phyloP scores from a whole-genome alignment of 768 basidiomycete species.

The Albatrellus ellisii region DNA sequence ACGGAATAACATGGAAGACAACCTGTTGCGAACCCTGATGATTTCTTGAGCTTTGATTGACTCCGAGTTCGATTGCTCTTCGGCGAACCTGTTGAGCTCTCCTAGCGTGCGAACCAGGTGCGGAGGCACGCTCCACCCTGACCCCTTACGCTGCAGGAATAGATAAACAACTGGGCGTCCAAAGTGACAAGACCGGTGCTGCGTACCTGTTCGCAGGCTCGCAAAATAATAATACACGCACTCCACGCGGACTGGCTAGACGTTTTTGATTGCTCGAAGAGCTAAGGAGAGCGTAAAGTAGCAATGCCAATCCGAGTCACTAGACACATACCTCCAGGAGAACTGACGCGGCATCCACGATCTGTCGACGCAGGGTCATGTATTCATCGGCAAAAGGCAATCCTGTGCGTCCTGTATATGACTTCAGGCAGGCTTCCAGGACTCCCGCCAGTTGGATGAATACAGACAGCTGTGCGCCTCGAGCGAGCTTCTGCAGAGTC shows the following conservation, averaged over 20 bases:
- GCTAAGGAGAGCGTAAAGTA: conserved; percentile 13
- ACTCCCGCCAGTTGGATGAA: conserved; percentile 33
- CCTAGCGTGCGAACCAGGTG: conserved; percentile 5
- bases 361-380: conserved; percentile 34
- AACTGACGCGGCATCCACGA: conserved; percentile 36
- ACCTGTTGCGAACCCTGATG: conserved; percentile 11
- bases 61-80: conserved; percentile 3
- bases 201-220: conserved; percentile 29
- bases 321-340: conserved; percentile 32
- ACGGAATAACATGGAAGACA: conserved; percentile 2
- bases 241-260: conserved; percentile 20
- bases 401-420: no score
- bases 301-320: neutral
- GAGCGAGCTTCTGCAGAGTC: conserved; percentile 31
- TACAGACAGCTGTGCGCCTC: conserved; percentile 30
- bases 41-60: conserved; percentile 9
- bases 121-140: conserved; percentile 7
- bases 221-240: conserved; percentile 30
- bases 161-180: conserved; percentile 4
- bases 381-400: no score
- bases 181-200: conserved; percentile 2
- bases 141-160: conserved; percentile 7
- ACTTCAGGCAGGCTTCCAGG: conserved; percentile 28
- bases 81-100: conserved; percentile 4
- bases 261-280: conserved; percentile 20